Evolutionary conservation across 805 yeast species (phyloP).

Genomic region (Ogataea haglerorum): DNA sequence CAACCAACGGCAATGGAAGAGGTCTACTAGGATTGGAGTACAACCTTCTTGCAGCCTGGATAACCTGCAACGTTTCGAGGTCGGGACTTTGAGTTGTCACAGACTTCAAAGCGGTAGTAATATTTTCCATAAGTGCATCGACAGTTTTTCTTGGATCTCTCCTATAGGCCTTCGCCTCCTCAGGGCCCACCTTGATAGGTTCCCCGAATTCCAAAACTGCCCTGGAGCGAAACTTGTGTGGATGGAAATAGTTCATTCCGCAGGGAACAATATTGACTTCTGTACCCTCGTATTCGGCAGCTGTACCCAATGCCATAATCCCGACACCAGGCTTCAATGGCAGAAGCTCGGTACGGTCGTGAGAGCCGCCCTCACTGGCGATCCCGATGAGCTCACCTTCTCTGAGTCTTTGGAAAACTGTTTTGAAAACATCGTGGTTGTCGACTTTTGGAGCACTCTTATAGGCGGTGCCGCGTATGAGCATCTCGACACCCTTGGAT

Average conservation of each 20-base stretch:
- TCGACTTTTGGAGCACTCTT: constrained; percentile 78
- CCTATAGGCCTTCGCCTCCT: constrained; percentile 61
- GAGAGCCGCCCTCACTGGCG: constrained; percentile 99
- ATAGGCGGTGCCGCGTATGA: constrained; percentile 52
- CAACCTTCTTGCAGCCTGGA: constrained; percentile 88
- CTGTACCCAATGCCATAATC: constrained; percentile 94
- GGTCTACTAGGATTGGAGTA: constrained; percentile 69
- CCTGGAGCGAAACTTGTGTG: constrained; percentile 90
- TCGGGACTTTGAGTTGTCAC: constrained; percentile 87
- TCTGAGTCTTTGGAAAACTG: constrained; percentile 72
- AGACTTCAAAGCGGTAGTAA: constrained; percentile 66
- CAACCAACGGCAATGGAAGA: constrained; percentile 77
- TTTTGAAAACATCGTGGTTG: constrained; percentile 73
- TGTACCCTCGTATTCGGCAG: constrained; percentile 61
- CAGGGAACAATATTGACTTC: constrained; percentile 88
- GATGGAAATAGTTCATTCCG: constrained; percentile 95
- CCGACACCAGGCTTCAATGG: constrained; percentile 98
- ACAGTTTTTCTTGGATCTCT: constrained; percentile 69
- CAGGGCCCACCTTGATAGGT: constrained; percentile 64
- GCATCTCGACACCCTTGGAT: constrained; percentile 41
- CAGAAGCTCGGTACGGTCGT: constrained; percentile 84
- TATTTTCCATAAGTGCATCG: constrained; percentile 57
- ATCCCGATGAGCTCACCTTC: constrained; percentile 81
- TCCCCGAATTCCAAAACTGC: constrained; percentile 94
- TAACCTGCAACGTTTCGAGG: constrained; percentile 83